These are phyloP conservation scores for Blastobotrys malaysiensis DNA, from an alignment of 1,139 yeast species.

Conservation along the genomic window DNA sequence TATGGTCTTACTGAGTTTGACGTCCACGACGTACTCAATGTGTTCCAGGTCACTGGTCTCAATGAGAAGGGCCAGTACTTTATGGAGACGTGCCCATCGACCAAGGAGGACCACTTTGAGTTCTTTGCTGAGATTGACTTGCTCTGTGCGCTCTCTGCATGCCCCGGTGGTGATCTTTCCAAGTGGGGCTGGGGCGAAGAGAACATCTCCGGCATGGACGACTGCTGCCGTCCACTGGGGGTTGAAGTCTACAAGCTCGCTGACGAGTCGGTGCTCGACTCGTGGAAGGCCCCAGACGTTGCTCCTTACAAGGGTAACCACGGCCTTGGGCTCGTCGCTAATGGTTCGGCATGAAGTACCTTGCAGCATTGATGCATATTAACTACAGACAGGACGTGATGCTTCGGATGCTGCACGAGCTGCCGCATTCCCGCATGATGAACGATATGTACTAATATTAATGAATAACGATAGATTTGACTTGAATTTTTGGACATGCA, in stretches of 20 bases:
- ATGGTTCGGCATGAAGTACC: background rate
- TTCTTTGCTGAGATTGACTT: constrained; percentile 63
- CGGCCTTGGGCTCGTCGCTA: constrained; percentile 35
- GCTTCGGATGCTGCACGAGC: too few relatives aligned
- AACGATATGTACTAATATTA: background rate
- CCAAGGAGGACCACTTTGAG: constrained; percentile 54
- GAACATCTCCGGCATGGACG: constrained; percentile 49
- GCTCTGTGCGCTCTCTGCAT: constrained; percentile 59
- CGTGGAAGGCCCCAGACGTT: constrained; percentile 48
- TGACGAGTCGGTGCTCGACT: constrained; percentile 40
- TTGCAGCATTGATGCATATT: background rate
- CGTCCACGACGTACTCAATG: constrained; percentile 65
- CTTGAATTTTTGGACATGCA: too few relatives aligned
- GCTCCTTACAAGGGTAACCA: constrained; percentile 54
- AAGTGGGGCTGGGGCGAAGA: constrained; percentile 69
- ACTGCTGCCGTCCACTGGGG: constrained; percentile 58
- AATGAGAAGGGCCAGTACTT: constrained; percentile 61
- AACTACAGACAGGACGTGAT: too few relatives aligned
- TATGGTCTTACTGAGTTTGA: constrained; percentile 59
- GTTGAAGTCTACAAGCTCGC: constrained; percentile 54
- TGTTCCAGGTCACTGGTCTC: constrained; percentile 64
- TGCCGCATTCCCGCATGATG: background rate
- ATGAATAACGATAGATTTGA: background rate
- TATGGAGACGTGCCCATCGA: constrained; percentile 66
- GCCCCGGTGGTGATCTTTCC: constrained; percentile 68